Conservation (phyloP, 768 basidiomycete genomes). For the Collybia sordida region DNA sequence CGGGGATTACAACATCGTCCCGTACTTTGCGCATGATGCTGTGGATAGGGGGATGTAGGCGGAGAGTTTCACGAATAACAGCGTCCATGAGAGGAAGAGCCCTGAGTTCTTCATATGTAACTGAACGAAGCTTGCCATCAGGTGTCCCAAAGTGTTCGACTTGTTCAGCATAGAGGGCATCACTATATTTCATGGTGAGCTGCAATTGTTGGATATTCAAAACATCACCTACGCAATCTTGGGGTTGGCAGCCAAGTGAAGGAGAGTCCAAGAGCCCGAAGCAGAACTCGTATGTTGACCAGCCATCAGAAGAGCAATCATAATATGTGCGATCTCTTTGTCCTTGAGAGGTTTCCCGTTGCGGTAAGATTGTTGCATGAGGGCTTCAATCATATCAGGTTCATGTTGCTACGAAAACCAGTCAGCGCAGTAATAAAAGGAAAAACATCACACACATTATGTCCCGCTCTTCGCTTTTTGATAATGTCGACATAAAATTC, state of each 20-base stretch:
- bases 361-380: constrained; percentile 83
- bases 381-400: constrained; percentile 90
- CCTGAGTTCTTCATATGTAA: constrained; percentile 87
- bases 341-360: constrained; percentile 76
- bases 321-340: constrained; percentile 94
- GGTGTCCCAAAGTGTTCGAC: constrained; percentile 75
- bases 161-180: constrained; percentile 88
- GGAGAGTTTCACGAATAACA: constrained; percentile 90
- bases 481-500: constrained; percentile 91
- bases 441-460: constrained; percentile 34
- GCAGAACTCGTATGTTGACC: constrained; percentile 98
- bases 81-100: constrained; percentile 82
- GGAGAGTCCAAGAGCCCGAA: constrained; percentile 84
- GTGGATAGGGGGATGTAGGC: constrained; percentile 94
- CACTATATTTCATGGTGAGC: constrained; percentile 38
- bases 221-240: constrained; percentile 64
- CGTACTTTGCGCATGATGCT: constrained; percentile 93
- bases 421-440: constrained; percentile 3
- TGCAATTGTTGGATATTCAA: constrained; percentile 3
- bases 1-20: constrained; percentile 79
- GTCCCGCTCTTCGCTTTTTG: constrained; percentile 59
- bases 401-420: constrained; percentile 43
- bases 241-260: constrained; percentile 78
- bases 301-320: constrained; percentile 99
- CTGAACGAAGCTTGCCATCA: constrained; percentile 75